A percentile compares a stretch with the other conserved stretches of the same genome.
Evolutionary conservation across 805 yeast genomes (phyloP).

Genomic region (Candida boleticola): DNA sequence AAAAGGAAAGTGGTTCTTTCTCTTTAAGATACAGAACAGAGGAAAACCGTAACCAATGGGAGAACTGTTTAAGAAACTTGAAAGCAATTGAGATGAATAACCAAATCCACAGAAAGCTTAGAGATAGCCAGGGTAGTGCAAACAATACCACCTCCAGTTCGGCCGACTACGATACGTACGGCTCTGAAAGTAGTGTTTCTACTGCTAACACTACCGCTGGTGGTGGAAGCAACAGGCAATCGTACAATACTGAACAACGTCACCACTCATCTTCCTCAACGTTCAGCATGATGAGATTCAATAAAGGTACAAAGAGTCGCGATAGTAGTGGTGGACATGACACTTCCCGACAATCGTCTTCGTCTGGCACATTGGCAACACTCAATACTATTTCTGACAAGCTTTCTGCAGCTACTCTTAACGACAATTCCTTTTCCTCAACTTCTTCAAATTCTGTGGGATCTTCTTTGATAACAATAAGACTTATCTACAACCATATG

Average conservation of each 20-base stretch:
- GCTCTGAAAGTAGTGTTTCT: constrained; percentile 21
- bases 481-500: constrained; percentile 30
- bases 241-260: constrained; percentile 31
- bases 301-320: not conserved
- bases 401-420: constrained; percentile 10
- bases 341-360: constrained; percentile 16
- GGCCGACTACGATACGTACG: constrained; percentile 1
- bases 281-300: constrained; percentile 39
- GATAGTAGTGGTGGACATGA: constrained; percentile 7
- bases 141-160: not conserved
- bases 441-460: constrained; percentile 9
- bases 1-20: constrained; percentile 82
- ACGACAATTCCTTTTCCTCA: constrained; percentile 16
- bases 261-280: constrained; percentile 44
- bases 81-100: constrained; percentile 41
- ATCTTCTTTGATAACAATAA: constrained; percentile 19
- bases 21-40: constrained; percentile 79
- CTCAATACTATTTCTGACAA: constrained; percentile 9
- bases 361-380: constrained; percentile 7
- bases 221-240: constrained; percentile 9
- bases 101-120: constrained; percentile 34
- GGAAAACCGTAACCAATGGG: constrained; percentile 85
- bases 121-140: constrained; percentile 29
- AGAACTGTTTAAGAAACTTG: constrained; percentile 53
- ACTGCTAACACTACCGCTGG: constrained; percentile 16